phyloP scores from a whole-genome alignment of 2,329 filamentous ascomycete species.

The Thelonectria rubi region DNA sequence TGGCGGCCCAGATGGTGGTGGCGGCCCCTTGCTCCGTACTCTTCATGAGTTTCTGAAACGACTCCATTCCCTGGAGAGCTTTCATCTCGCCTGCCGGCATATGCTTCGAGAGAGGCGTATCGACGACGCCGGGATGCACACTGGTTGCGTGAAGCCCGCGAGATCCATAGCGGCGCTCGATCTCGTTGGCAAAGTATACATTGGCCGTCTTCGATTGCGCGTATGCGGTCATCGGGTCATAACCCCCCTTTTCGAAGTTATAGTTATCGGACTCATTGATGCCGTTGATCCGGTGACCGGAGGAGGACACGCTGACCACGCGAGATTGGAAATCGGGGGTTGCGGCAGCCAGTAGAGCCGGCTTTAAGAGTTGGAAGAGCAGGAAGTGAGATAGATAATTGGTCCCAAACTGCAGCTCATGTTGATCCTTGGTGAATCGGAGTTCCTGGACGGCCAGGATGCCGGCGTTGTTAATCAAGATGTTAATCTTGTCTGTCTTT shows the following conservation, averaged over 20 bases:
- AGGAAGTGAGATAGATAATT: constrained; percentile 35
- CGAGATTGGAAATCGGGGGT: constrained; percentile 13
- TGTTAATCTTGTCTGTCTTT: constrained; percentile 20
- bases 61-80: not conserved
- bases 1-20: constrained; percentile 35
- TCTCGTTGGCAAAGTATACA: constrained; percentile 51
- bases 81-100: not conserved
- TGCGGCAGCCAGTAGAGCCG: constrained; percentile 2
- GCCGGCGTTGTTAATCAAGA: constrained; percentile 41
- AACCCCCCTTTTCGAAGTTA: constrained; percentile 30
- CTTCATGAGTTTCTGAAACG: constrained; percentile 2
- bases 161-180: constrained; percentile 8
- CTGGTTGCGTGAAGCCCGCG: constrained; percentile 48
- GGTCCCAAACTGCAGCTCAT: constrained; percentile 32
- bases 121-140: constrained; percentile 45
- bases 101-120: constrained; percentile 19
- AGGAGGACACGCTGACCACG: constrained; percentile 15
- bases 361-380: constrained; percentile 24
- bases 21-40: constrained; percentile 35
- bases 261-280: constrained; percentile 23
- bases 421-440: constrained; percentile 22
- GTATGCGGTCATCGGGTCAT: constrained; percentile 51
- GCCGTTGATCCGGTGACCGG: not conserved
- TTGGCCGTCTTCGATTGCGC: constrained; percentile 61
- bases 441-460: constrained; percentile 27